phyloP scores from a whole-genome alignment of 176 grass and related monocot genomes.

The Carex littledalei region DNA sequence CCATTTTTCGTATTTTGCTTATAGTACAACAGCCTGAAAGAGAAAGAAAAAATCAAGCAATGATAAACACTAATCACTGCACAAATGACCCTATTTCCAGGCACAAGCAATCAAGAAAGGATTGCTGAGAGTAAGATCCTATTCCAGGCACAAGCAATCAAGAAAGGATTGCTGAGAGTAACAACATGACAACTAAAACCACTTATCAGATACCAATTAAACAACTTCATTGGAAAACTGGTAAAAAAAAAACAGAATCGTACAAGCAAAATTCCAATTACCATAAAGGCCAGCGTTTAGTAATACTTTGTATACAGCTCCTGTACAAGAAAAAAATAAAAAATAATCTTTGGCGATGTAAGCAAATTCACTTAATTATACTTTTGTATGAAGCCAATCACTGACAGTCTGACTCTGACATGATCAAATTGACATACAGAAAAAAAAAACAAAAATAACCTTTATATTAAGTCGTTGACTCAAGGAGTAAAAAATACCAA shows the following conservation, averaged over 20 bases:
- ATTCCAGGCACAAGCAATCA: neutral
- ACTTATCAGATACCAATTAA: neutral
- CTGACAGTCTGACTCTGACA: too few relatives aligned
- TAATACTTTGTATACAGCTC: neutral
- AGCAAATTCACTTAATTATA: neutral
- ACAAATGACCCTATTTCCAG: neutral
- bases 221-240: neutral
- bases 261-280: neutral
- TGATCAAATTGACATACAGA: neutral
- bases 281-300: neutral
- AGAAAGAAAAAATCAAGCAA: neutral
- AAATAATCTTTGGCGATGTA: neutral
- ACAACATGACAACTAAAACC: neutral
- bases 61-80: neutral
- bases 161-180: neutral
- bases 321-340: neutral
- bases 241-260: neutral
- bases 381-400: neutral
- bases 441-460: neutral
- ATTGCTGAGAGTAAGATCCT: neutral
- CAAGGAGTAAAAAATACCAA: neutral
- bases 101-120: neutral
- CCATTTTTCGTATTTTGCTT: conserved; percentile 33
- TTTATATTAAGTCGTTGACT: neutral
- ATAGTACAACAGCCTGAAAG: conserved; percentile 22